Percentiles rank a stretch among this genome's conserved stretches.
Evolutionary conservation across 2,329 filamentous ascomycete species (phyloP).

Genomic region (Chrysoporthe puriensis): DNA sequence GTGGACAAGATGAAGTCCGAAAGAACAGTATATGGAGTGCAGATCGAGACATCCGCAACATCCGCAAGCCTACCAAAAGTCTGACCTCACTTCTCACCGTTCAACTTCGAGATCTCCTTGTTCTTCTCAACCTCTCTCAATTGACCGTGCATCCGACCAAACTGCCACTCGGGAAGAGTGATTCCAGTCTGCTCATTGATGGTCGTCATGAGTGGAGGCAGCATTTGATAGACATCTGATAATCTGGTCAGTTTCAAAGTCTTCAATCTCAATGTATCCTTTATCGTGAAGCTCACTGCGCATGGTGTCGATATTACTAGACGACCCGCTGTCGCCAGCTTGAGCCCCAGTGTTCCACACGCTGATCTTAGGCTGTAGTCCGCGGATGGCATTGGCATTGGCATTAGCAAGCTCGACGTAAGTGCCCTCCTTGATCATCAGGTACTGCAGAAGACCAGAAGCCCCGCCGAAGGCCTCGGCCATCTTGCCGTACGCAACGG

Average conservation of each 20-base stretch:
- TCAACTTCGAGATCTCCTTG: slow-evolving; percentile 44
- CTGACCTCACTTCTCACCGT: neutral
- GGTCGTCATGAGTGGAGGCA: slow-evolving; percentile 81
- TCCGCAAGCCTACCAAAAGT: neutral
- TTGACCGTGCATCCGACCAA: slow-evolving; percentile 51
- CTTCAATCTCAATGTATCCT: neutral
- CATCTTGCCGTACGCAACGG: slow-evolving; percentile 76
- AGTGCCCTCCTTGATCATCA: slow-evolving; percentile 85
- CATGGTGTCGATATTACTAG: slow-evolving; percentile 62
- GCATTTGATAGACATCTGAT: slow-evolving; percentile 76
- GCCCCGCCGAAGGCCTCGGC: slow-evolving; percentile 76
- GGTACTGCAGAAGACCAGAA: slow-evolving; percentile 76
- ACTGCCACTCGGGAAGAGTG: slow-evolving; percentile 76
- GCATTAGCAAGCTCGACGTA: slow-evolving; percentile 78
- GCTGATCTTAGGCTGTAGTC: slow-evolving; percentile 85
- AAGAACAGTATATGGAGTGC: no score
- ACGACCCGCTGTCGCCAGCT: slow-evolving; percentile 42
- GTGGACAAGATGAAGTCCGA: no score
- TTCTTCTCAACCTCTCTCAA: slow-evolving; percentile 40
- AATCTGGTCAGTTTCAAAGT: neutral
- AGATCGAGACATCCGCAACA: no score
- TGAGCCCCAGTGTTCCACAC: slow-evolving; percentile 80
- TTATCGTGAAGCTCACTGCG: slow-evolving; percentile 47
- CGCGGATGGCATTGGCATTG: slow-evolving; percentile 75
- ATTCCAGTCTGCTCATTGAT: slow-evolving; percentile 91